Evolutionary conservation across 345 rosid species (phyloP).

Genomic region (Anastatica hierochuntica): DNA sequence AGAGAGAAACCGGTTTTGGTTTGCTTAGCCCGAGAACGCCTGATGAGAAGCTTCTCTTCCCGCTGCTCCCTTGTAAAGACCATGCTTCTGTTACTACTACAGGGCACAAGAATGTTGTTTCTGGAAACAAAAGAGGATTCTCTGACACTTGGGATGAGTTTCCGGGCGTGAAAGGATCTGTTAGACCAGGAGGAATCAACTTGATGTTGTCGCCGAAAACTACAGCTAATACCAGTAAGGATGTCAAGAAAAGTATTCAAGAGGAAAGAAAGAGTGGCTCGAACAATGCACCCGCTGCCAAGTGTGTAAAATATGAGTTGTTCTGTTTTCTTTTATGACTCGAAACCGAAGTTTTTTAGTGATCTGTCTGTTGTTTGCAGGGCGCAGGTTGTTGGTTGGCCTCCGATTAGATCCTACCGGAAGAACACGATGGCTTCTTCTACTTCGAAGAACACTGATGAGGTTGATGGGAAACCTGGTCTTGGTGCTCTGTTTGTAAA

Average conservation of each 20-base stretch:
- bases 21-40: conserved; percentile 38
- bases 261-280: conserved; percentile 35
- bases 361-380: conserved; percentile 28
- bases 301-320: conserved; percentile 36
- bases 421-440: conserved; percentile 59
- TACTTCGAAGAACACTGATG: conserved; percentile 65
- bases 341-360: neutral
- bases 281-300: conserved; percentile 54
- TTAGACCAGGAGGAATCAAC: conserved; percentile 42
- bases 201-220: conserved; percentile 30
- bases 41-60: conserved; percentile 69
- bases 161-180: conserved; percentile 51
- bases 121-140: conserved; percentile 81
- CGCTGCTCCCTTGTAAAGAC: conserved; percentile 58
- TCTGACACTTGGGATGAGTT: conserved; percentile 62
- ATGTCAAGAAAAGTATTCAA: conserved; percentile 25
- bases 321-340: too few relatives aligned
- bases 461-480: conserved; percentile 82
- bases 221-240: conserved; percentile 31
- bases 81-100: conserved; percentile 32
- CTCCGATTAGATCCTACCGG: conserved; percentile 76
- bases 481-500: conserved; percentile 63
- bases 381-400: conserved; percentile 97
- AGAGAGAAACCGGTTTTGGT: conserved; percentile 42
- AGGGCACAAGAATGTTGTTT: conserved; percentile 41